A percentile compares a stretch with the other conserved stretches of the same genome.
Evolutionary conservation across 345 rosid genomes (phyloP).

Genomic region (Moricandia moricandioides): DNA sequence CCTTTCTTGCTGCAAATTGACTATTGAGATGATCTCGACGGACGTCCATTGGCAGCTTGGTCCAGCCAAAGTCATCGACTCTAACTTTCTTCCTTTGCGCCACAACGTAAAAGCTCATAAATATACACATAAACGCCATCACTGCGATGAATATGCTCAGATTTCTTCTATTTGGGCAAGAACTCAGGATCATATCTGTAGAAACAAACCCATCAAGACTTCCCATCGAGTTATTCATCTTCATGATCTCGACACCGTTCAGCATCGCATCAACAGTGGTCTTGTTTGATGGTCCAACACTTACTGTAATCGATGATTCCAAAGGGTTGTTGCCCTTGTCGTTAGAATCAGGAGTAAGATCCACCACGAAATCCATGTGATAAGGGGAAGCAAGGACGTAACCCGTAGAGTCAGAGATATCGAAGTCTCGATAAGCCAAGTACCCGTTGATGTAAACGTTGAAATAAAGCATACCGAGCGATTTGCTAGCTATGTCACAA

Average conservation of each 20-base stretch:
- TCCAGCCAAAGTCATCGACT: slow-evolving; percentile 48
- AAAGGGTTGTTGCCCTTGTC: slow-evolving; percentile 33
- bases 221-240: slow-evolving; percentile 81
- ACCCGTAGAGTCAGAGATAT: slow-evolving; percentile 58
- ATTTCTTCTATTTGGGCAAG: slow-evolving; percentile 49
- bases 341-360: slow-evolving; percentile 29
- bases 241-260: slow-evolving; percentile 91
- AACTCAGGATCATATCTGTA: slow-evolving; percentile 51
- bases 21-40: slow-evolving; percentile 39
- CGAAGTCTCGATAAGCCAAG: slow-evolving; percentile 65
- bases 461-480: slow-evolving; percentile 68
- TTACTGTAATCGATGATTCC: slow-evolving; percentile 36
- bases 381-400: too few species aligned
- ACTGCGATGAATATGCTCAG: slow-evolving; percentile 49
- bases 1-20: slow-evolving; percentile 33
- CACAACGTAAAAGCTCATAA: slow-evolving; percentile 53
- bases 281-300: too few species aligned
- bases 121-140: too few species aligned
- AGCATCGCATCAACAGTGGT: slow-evolving; percentile 78
- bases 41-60: slow-evolving; percentile 53
- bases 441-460: too few species aligned
- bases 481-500: slow-evolving; percentile 74
- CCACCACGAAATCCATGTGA: slow-evolving; percentile 70
- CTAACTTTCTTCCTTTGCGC: slow-evolving; percentile 44
- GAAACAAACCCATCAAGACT: too few species aligned